Base-by-base conservation (phyloP, 768 basidiomycete genomes). In the Suillus plorans region DNA sequence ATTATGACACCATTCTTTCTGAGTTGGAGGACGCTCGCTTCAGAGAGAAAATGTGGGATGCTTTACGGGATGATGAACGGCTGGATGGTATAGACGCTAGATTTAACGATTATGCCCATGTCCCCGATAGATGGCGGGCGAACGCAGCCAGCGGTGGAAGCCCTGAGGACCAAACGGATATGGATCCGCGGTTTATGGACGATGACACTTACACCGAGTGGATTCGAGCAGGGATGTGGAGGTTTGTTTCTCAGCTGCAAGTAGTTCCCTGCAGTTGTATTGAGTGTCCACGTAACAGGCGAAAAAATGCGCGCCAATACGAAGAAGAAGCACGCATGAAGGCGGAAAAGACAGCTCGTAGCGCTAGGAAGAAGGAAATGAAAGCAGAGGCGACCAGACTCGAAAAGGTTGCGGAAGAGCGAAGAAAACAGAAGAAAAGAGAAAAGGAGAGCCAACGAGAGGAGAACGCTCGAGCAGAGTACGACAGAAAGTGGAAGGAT, bases 191-290 rank as follows among this genome's bases (percentile, higher is more conserved):
- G 56, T 67, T 73, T 57, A 90, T 96, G 90, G 88, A 89, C 65
- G 94, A 95, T 9, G 90, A 95, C 68, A 89, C 93, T 65, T 97
- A 97, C 69, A 86, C 90, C 2, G 92, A 94, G 69, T 96, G 92
- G 91, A 79, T 97, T 60, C 80, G 95, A 67, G 77, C 83, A 31
- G 93, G 92, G 56, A 96, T 97, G 91, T 95, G 92, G 81, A 85
- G 86, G 86, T 89, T 66, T 47, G 86, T 76, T 50, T 61, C 34
- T 66, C 34, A n/a, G 16, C 37, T 47, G 18, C 41, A 53, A 56
- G 45, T 55, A 41, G 36, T 53, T 47, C 52, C 60, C 64, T 61
- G 63, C 58, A 65, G 55, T 22, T 58, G 60, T 52, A 50, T 44
- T 64, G 57, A 63, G 62, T 52, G 62, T 50, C 37, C 63, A 1